Conservation (phyloP, 352 stramenopile species). For the Phytophthora sp. region DNA sequence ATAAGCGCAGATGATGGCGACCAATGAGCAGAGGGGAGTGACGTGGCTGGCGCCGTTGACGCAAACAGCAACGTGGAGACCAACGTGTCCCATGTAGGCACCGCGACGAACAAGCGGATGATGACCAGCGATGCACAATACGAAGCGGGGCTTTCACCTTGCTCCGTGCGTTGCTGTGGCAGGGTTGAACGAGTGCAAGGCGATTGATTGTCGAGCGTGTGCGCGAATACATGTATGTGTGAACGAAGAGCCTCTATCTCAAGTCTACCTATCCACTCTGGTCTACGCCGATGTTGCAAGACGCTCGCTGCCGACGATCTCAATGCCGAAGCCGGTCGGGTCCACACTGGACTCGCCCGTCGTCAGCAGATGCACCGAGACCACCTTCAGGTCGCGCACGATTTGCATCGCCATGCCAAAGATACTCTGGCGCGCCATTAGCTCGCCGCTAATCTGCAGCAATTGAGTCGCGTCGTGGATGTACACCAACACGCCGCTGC, state of each 20-base stretch:
- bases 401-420: conserved; percentile 83
- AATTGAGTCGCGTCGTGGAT: conserved; percentile 58
- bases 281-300: conserved; percentile 17
- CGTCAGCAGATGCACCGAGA: conserved; percentile 56
- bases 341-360: conserved; percentile 47
- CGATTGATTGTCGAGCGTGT: too few relatives aligned
- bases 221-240: conserved; percentile 4
- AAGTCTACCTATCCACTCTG: conserved; percentile 7
- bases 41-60: conserved; percentile 26
- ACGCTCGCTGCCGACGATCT: conserved; percentile 34
- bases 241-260: conserved; percentile 9
- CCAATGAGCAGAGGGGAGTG: conserved; percentile 17
- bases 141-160: too few relatives aligned
- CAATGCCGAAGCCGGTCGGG: conserved; percentile 64
- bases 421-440: conserved; percentile 84
- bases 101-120: conserved; percentile 2
- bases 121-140: too few relatives aligned
- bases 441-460: conserved; percentile 73
- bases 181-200: too few relatives aligned
- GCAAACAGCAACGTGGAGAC: conserved; percentile 20
- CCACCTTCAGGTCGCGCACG: conserved; percentile 51
- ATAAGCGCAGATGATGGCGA: neutral
- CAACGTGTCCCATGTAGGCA: conserved; percentile 8
- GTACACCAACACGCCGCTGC: conserved; percentile 60
- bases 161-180: too few relatives aligned